phyloP scores from a whole-genome alignment of 306 rosid genomes.

The Malus asiatica region DNA sequence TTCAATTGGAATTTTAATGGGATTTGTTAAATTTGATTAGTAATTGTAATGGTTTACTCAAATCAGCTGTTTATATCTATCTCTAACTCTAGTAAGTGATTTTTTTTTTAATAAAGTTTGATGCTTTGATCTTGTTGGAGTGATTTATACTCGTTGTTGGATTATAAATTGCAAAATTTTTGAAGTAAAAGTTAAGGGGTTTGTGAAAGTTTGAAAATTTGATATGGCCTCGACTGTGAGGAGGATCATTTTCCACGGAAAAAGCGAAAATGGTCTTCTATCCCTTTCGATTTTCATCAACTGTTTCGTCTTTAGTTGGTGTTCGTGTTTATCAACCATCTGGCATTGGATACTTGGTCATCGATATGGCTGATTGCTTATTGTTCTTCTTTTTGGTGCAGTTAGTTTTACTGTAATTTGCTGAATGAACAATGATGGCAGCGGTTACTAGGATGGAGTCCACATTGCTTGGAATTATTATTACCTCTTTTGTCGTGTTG shows the following conservation, averaged over 20 bases:
- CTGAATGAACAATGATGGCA: conserved; percentile 20
- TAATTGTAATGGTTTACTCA: not conserved
- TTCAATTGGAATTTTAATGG: not conserved
- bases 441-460: conserved; percentile 26
- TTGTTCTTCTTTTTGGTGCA: conserved; percentile 8
- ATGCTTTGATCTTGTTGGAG: not conserved
- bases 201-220: not conserved
- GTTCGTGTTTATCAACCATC: not conserved
- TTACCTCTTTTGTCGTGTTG: conserved; percentile 42
- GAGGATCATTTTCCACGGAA: not conserved
- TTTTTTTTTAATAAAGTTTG: not conserved
- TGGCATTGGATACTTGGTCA: too few relatives aligned
- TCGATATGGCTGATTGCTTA: not conserved
- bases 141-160: not conserved
- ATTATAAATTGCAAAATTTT: not conserved
- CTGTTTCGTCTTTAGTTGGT: not conserved
- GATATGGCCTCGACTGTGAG: not conserved
- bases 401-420: conserved; percentile 18
- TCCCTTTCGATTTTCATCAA: not conserved
- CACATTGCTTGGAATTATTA: conserved; percentile 32
- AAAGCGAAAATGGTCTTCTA: not conserved
- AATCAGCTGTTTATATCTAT: not conserved
- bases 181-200: not conserved
- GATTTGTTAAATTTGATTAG: not conserved
- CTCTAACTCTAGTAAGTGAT: not conserved